These are phyloP conservation scores for Nemania sp. DNA, from an alignment of 2,329 filamentous ascomycete species.

Conservation along the genomic window DNA sequence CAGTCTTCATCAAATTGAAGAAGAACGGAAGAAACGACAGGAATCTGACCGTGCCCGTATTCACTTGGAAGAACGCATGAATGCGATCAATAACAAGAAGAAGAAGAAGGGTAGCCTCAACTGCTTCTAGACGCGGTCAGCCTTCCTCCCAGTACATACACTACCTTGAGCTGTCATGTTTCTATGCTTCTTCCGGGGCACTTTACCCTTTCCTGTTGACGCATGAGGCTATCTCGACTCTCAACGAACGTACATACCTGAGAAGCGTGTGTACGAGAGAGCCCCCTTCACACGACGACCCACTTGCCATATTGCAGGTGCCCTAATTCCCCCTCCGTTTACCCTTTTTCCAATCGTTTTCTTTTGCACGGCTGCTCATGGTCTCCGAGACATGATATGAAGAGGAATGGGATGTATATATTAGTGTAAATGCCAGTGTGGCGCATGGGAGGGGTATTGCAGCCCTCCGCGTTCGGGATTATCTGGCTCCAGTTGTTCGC, in stretches of 20 bases:
- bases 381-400: conserved; percentile 39
- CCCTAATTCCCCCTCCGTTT: conserved; percentile 11
- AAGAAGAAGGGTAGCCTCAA: conserved; percentile 95
- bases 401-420: conserved; percentile 35
- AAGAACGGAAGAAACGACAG: conserved; percentile 90
- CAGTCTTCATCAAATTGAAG: conserved; percentile 87
- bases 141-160: conserved; percentile 17
- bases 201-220: no score
- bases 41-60: conserved; percentile 87
- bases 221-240: not conserved
- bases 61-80: conserved; percentile 93
- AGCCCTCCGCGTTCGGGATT: conserved; percentile 15
- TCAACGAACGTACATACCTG: not conserved
- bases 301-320: conserved; percentile 5
- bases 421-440: conserved; percentile 27
- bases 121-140: conserved; percentile 75
- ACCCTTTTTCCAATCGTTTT: conserved; percentile 26
- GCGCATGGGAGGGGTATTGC: conserved; percentile 15
- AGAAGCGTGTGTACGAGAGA: not conserved
- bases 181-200: not conserved
- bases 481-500: conserved; percentile 20
- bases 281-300: conserved; percentile 12
- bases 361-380: conserved; percentile 30
- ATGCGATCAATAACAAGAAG: conserved; percentile 88
- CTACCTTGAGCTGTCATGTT: conserved; percentile 17